These are phyloP conservation scores for Davidsoniella eucalypti DNA, from an alignment of 2,329 filamentous ascomycete genomes.

Conservation along the genomic window DNA sequence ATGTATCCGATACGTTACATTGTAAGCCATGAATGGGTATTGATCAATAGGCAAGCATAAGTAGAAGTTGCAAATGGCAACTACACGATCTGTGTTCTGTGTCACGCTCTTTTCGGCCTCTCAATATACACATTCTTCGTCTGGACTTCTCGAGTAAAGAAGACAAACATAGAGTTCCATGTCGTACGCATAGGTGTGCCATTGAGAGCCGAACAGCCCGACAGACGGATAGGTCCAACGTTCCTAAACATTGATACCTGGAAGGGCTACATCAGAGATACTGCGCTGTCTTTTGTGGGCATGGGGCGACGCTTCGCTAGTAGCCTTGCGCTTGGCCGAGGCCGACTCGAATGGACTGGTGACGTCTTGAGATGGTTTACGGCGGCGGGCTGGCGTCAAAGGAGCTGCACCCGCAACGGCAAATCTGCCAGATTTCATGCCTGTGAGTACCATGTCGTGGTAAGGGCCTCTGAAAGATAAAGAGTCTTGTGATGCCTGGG, in stretches of 20 bases:
- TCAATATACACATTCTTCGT: too few relatives aligned
- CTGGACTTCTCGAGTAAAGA: too few relatives aligned
- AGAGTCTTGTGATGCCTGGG: slow-evolving; percentile 44
- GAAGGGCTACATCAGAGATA: slow-evolving; percentile 38
- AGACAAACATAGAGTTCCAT: too few relatives aligned
- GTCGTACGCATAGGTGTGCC: too few relatives aligned
- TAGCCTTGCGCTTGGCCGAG: slow-evolving; percentile 40
- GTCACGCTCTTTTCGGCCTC: too few relatives aligned
- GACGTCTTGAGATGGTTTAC: slow-evolving; percentile 31
- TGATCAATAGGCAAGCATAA: too few relatives aligned
- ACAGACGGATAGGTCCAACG: background rate
- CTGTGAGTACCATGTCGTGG: slow-evolving; percentile 42
- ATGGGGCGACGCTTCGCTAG: slow-evolving; percentile 23
- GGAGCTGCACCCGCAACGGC: slow-evolving; percentile 44
- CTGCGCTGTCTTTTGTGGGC: slow-evolving; percentile 42
- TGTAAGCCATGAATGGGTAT: too few relatives aligned
- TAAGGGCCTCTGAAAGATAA: slow-evolving; percentile 45
- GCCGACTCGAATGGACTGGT: slow-evolving; percentile 33
- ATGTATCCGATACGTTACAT: too few relatives aligned
- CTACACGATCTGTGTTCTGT: too few relatives aligned
- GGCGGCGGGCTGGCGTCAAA: slow-evolving; percentile 49
- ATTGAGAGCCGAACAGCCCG: too few relatives aligned
- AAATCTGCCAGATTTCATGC: slow-evolving; percentile 49
- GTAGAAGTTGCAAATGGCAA: too few relatives aligned
- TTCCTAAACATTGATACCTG: slow-evolving; percentile 14